Conservation (phyloP, 805 yeast genomes). For the Suhomyces tanzawaensis region DNA sequence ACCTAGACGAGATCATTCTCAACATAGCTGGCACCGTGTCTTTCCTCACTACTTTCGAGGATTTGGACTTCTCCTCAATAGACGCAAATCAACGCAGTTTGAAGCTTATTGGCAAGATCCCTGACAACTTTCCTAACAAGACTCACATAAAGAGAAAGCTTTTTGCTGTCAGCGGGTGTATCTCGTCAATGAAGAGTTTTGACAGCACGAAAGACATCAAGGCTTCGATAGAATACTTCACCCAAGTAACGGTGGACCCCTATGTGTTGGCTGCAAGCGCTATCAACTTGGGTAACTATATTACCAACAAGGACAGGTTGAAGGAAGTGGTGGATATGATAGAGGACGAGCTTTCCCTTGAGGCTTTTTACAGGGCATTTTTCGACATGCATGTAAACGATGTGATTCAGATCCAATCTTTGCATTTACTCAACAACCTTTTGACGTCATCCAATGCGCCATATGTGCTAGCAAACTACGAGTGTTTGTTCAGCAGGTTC, state of each 20-base stretch:
- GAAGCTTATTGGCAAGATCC: constrained; percentile 1
- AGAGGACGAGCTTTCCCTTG: constrained; percentile 6
- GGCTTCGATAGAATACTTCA: constrained; percentile 13
- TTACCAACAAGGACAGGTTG: constrained; percentile 19
- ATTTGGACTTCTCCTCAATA: constrained; percentile 1
- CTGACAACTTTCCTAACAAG: constrained; percentile 4
- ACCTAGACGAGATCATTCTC: constrained; percentile 4
- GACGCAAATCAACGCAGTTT: constrained; percentile 5
- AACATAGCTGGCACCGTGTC: constrained; percentile 2
- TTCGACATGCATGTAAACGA: constrained; percentile 26
- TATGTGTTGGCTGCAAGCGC: constrained; percentile 31
- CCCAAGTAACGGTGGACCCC: constrained; percentile 13
- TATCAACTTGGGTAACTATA: constrained; percentile 36
- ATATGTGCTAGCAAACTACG: constrained; percentile 14
- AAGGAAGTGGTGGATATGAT: constrained; percentile 10
- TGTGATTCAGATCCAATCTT: constrained; percentile 35
- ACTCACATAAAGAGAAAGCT: constrained; percentile 23
- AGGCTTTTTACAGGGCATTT: constrained; percentile 17
- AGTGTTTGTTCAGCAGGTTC: constrained; percentile 13
- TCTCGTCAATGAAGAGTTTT: constrained; percentile 32
- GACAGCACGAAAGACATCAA: constrained; percentile 20
- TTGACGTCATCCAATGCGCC: constrained; percentile 15
- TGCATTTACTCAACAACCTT: constrained; percentile 34
- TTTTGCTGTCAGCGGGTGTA: constrained; percentile 34
- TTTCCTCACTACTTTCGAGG: constrained; percentile 3